Base-by-base conservation (phyloP, 2,329 filamentous ascomycete species). In the Cadophora gregata region DNA sequence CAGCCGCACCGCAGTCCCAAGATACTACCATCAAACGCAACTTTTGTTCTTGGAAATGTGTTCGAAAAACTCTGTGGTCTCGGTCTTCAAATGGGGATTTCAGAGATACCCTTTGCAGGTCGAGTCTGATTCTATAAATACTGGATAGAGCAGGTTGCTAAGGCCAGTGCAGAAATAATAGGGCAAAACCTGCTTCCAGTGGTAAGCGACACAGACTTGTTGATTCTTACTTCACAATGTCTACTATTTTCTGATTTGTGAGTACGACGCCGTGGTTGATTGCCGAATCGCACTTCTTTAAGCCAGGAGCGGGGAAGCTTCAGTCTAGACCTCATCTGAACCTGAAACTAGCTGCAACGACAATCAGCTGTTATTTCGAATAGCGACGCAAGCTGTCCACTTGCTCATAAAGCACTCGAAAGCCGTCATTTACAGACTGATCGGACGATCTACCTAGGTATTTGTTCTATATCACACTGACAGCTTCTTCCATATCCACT, bases 1-100 rank as follows among this genome's bases (percentile, higher is more conserved):
- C 38, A 42, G 38, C 38, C 38, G 38, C 38, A 42, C 19, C 14
- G 33, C 33, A n/a, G n/a, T n/a, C n/a, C n/a, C n/a, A n/a, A n/a
- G n/a, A n/a, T n/a, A n/a, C n/a, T n/a, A n/a, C n/a, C n/a, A n/a
- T n/a, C n/a, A 5, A 83, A 84, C 0, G 77, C 86, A 9, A 81
- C 78, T 0, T 86, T 56, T 45, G 80, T 84, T 55, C 70, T 85
- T 53, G 83, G 83, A 0, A 81, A 81, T 59, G 74, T 79, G 5
- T 84, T 83, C 65, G n/a, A 75, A 84, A 73, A 83, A 81, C 73
- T 84, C 81, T 68, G 82, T 84, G 0, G 73, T 85, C 9, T 76
- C 79, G 12, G 82, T 85, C 1, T 84, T 82, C 73, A 83, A 85
- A 77, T 85, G 64, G 82, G 81, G 24, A 79, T 75, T n/a, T 75